phyloP scores from a whole-genome alignment of 495 filamentous ascomycete genomes.

The Tuber aestivum region DNA sequence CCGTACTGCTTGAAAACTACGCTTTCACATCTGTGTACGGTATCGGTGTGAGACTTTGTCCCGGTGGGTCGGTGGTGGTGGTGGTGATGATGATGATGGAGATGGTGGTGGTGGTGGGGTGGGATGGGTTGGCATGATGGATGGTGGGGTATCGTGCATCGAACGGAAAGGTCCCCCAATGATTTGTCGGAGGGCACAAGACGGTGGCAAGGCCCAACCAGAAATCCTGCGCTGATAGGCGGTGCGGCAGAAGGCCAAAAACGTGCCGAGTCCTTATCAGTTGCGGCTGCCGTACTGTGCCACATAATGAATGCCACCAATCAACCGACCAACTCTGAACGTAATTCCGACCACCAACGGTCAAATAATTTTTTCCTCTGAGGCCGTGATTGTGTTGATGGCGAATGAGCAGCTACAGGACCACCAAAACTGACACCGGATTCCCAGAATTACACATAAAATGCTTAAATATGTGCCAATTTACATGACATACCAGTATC shows the following conservation, averaged over 20 bases:
- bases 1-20: not conserved
- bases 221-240: slow-evolving; percentile 5
- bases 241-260: slow-evolving; percentile 21
- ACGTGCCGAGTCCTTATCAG: slow-evolving; percentile 24
- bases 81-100: not conserved
- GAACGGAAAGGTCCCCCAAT: not conserved
- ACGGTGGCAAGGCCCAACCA: not conserved
- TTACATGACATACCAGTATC: not conserved
- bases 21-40: not conserved
- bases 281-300: slow-evolving; percentile 6
- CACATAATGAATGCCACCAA: not conserved
- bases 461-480: slow-evolving; percentile 1
- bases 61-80: not conserved
- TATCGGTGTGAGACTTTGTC: not conserved
- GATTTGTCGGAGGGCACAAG: no score
- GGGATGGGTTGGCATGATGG: slow-evolving; percentile 16
- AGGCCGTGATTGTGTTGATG: not conserved
- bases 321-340: not conserved
- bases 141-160: slow-evolving; percentile 32
- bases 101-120: slow-evolving; percentile 1
- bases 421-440: not conserved
- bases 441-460: slow-evolving; percentile 5
- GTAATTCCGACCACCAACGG: not conserved
- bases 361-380: not conserved
- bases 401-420: not conserved